A percentile compares a stretch with the other conserved stretches of the same genome.
phyloP scores from a whole-genome alignment of 768 basidiomycete species.

The Hygrophoropsis aurantiaca region DNA sequence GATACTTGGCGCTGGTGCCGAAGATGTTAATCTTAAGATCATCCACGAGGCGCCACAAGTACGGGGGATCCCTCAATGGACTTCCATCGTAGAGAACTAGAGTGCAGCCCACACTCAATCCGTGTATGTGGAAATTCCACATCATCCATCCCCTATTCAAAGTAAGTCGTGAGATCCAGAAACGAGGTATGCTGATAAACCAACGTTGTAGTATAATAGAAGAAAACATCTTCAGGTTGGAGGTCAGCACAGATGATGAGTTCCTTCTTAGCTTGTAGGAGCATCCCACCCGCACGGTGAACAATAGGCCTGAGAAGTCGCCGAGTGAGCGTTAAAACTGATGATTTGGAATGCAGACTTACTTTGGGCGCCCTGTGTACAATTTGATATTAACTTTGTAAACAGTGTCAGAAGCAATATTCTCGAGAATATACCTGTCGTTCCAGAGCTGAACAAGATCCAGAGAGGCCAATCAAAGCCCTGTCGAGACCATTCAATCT shows the following conservation, averaged over 20 bases:
- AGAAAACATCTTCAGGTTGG: conserved; percentile 66
- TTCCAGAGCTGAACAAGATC: conserved; percentile 85
- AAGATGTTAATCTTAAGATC: conserved; percentile 72
- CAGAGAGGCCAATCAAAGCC: conserved; percentile 79
- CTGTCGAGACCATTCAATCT: conserved; percentile 62
- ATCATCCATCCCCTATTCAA: conserved; percentile 80
- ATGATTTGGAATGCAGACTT: conserved; percentile 18
- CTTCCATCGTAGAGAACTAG: conserved; percentile 82
- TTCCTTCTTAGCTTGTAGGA: conserved; percentile 72
- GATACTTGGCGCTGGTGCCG: conserved; percentile 82
- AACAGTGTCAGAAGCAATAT: not conserved
- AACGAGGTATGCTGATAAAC: conserved; percentile 20
- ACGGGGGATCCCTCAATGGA: conserved; percentile 63
- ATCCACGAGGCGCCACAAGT: conserved; percentile 71
- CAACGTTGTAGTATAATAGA: conserved; percentile 82
- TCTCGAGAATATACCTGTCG: conserved; percentile 52
- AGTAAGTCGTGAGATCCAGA: conserved; percentile 3
- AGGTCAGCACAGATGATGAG: conserved; percentile 69
- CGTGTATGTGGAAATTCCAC: conserved; percentile 82
- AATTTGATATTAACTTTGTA: not conserved
- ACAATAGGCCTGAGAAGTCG: conserved; percentile 61
- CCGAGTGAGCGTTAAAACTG: not conserved
- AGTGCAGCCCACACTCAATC: conserved; percentile 64
- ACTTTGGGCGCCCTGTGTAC: conserved; percentile 52
- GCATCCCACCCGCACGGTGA: conserved; percentile 77